Evolutionary conservation across 441 rosid species (phyloP).

Genomic region (Melastoma candidum): DNA sequence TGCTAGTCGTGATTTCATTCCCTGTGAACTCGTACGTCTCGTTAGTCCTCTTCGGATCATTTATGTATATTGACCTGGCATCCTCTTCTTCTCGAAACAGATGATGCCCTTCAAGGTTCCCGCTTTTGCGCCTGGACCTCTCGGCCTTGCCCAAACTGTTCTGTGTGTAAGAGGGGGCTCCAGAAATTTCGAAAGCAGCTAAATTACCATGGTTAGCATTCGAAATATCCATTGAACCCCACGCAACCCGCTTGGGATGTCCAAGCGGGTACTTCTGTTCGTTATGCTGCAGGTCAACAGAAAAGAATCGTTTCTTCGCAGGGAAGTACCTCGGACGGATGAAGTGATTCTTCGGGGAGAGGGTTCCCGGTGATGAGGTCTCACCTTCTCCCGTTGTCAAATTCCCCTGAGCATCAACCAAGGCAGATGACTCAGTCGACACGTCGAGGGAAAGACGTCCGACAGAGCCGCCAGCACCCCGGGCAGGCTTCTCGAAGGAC

Average conservation of each 20-base stretch:
- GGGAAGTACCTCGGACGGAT: slow-evolving; percentile 8
- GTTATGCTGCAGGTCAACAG: slow-evolving; percentile 24
- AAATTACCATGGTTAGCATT: slow-evolving; percentile 15
- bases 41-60: slow-evolving; percentile 64
- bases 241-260: slow-evolving; percentile 45
- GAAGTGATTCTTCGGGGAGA: slow-evolving; percentile 6
- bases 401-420: slow-evolving; percentile 14
- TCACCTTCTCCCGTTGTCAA: slow-evolving; percentile 15
- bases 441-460: slow-evolving; percentile 21
- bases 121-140: slow-evolving; percentile 34
- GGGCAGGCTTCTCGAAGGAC: slow-evolving; percentile 10
- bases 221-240: slow-evolving; percentile 62
- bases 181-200: slow-evolving; percentile 36
- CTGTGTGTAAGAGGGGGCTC: slow-evolving; percentile 22
- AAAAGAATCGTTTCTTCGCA: slow-evolving; percentile 16
- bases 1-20: slow-evolving; percentile 73
- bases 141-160: slow-evolving; percentile 32
- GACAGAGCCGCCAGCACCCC: slow-evolving; percentile 21
- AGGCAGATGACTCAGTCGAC: slow-evolving; percentile 21
- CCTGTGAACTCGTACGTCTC: slow-evolving; percentile 71
- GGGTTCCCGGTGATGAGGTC: slow-evolving; percentile 12
- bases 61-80: slow-evolving; percentile 53
- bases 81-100: slow-evolving; percentile 26
- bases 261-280: slow-evolving; percentile 32
- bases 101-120: slow-evolving; percentile 39